Conservation (phyloP, 352 stramenopile genomes). For the Thraustotheca clavata region DNA sequence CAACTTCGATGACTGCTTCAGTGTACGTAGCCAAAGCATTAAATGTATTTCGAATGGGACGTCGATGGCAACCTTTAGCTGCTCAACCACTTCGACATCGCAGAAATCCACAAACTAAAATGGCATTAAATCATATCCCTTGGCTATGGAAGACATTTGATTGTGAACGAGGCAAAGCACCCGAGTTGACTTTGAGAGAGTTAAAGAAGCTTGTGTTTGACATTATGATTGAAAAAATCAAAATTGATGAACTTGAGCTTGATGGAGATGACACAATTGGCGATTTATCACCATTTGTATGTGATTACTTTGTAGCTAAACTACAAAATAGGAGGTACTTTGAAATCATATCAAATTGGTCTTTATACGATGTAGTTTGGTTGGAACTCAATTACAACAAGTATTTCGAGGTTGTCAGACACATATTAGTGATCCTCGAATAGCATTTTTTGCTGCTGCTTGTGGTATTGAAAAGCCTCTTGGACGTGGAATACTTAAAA, state of each 20-base stretch:
- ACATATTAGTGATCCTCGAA: conserved; percentile 39
- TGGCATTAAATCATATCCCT: conserved; percentile 16
- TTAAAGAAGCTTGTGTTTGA: conserved; percentile 50
- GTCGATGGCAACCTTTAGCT: not conserved
- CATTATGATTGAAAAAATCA: conserved; percentile 69
- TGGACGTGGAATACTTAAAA: conserved; percentile 56
- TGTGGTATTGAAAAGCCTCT: conserved; percentile 31
- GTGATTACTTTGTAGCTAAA: conserved; percentile 43
- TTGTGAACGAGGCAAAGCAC: not conserved
- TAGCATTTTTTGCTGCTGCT: conserved; percentile 48
- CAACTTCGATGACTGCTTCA: conserved; percentile 23
- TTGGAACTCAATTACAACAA: conserved; percentile 43
- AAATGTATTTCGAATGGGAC: conserved; percentile 21
- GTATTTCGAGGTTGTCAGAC: conserved; percentile 36
- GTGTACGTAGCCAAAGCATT: conserved; percentile 33
- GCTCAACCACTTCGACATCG: conserved; percentile 27
- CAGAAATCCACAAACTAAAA: conserved; percentile 21
- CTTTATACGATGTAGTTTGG: conserved; percentile 20
- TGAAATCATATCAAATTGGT: not conserved
- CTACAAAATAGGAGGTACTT: conserved; percentile 18
- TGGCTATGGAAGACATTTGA: conserved; percentile 22
- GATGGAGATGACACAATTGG: conserved; percentile 39
- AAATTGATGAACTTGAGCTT: conserved; percentile 46
- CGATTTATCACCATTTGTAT: conserved; percentile 55
- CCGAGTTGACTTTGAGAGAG: conserved; percentile 26